Evolutionary conservation across 768 basidiomycete genomes (phyloP).

Genomic region (Pulveroboletus sp.): DNA sequence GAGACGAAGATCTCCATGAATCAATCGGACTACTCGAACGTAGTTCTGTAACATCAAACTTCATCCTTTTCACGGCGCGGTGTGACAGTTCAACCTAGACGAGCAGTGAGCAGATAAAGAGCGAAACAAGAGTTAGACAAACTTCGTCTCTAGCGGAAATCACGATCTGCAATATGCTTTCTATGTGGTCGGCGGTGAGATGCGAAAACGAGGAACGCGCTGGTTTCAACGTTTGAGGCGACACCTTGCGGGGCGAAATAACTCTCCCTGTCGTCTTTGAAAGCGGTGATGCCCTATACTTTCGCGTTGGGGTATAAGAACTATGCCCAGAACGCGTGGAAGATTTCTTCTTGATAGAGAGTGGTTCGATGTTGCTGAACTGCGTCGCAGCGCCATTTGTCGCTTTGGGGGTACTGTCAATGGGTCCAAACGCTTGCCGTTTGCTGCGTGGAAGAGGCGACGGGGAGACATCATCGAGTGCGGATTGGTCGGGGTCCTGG

Average conservation of each 20-base stretch:
- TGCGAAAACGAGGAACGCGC: slow-evolving; percentile 22
- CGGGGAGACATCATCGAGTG: slow-evolving; percentile 30
- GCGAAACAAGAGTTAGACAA: slow-evolving; percentile 4
- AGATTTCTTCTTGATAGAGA: slow-evolving; percentile 84
- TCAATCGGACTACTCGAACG: slow-evolving; percentile 27
- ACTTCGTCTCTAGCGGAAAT: slow-evolving; percentile 69
- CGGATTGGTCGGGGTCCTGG: slow-evolving; percentile 24
- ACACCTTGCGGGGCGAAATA: slow-evolving; percentile 51
- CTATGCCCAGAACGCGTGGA: slow-evolving; percentile 51
- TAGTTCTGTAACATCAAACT: slow-evolving; percentile 57
- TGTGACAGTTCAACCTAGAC: slow-evolving; percentile 68
- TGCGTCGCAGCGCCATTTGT: slow-evolving; percentile 33
- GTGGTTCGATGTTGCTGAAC: slow-evolving; percentile 58
- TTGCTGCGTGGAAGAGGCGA: slow-evolving; percentile 69
- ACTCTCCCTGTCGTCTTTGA: slow-evolving; percentile 42
- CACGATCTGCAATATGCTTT: slow-evolving; percentile 47
- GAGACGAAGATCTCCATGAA: slow-evolving; percentile 52
- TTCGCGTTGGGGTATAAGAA: slow-evolving; percentile 34
- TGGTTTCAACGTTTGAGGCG: slow-evolving; percentile 48
- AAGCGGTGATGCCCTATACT: slow-evolving; percentile 51
- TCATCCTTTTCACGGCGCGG: slow-evolving; percentile 72
- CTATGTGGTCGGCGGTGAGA: slow-evolving; percentile 36
- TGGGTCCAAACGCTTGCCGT: slow-evolving; percentile 62
- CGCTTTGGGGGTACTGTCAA: slow-evolving; percentile 53
- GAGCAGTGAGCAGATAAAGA: slow-evolving; percentile 1